Conservation (phyloP, 352 stramenopile genomes). For the Phytopythium montanum region DNA sequence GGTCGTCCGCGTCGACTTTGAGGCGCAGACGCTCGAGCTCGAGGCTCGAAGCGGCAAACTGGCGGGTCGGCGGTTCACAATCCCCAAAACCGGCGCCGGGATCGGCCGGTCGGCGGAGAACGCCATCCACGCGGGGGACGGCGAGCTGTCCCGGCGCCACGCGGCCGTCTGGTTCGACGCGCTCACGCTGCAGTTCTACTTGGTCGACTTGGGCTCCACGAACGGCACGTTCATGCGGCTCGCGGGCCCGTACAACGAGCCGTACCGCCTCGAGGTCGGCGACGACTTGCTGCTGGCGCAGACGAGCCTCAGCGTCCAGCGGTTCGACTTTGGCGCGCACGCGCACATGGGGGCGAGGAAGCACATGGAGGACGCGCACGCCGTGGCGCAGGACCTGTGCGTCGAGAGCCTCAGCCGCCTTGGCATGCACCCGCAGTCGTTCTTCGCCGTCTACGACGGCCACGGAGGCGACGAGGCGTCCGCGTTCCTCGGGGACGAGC, state of each 20-base stretch:
- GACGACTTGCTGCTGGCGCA: conserved; percentile 95
- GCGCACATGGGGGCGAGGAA: conserved; percentile 92
- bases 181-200: conserved; percentile 68
- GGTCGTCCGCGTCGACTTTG: conserved; percentile 52
- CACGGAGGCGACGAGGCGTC: conserved; percentile 94
- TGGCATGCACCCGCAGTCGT: conserved; percentile 85
- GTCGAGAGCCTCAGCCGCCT: conserved; percentile 49
- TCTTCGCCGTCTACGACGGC: conserved; percentile 96
- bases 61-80: conserved; percentile 67
- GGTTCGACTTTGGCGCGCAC: conserved; percentile 95
- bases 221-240: conserved; percentile 97
- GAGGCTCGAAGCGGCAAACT: conserved; percentile 62
- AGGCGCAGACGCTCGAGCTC: conserved; percentile 50
- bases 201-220: conserved; percentile 86
- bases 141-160: conserved; percentile 94
- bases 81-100: conserved; percentile 81
- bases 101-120: conserved; percentile 88
- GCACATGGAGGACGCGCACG: conserved; percentile 96
- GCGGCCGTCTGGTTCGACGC: conserved; percentile 91
- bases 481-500: conserved; percentile 78
- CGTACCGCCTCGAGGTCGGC: conserved; percentile 91
- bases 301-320: conserved; percentile 96
- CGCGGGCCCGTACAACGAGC: conserved; percentile 89
- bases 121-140: conserved; percentile 92
- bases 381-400: conserved; percentile 91